Percentiles rank a stretch among this genome's conserved stretches.
These are phyloP conservation scores for Backusella tarrabulga DNA, from an alignment of 192 early-diverging fungal species.

Conservation along the genomic window DNA sequence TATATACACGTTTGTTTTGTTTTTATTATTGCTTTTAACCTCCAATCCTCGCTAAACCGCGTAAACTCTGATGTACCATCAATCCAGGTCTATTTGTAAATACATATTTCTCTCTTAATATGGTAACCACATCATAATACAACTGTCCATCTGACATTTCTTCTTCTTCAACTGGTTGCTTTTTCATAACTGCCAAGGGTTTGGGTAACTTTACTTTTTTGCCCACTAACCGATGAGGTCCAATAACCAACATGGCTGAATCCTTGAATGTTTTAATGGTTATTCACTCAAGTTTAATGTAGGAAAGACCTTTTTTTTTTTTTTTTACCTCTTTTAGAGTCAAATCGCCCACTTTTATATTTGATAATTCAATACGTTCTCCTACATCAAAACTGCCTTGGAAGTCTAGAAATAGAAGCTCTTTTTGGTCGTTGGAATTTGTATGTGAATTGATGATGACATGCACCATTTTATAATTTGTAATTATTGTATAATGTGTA, in stretches of 20 bases:
- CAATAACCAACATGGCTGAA: constrained; percentile 24
- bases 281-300: neutral
- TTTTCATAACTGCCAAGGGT: constrained; percentile 35
- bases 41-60: constrained; percentile 28
- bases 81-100: constrained; percentile 29
- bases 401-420: constrained; percentile 28
- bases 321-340: constrained; percentile 24
- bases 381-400: constrained; percentile 27
- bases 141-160: constrained; percentile 8
- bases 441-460: neutral
- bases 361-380: neutral
- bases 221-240: constrained; percentile 36
- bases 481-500: neutral
- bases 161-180: neutral
- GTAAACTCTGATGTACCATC: constrained; percentile 31
- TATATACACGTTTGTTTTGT: neutral
- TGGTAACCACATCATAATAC: constrained; percentile 27
- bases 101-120: constrained; percentile 37
- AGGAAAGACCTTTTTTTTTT: neutral
- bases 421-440: neutral
- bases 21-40: neutral
- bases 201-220: constrained; percentile 28
- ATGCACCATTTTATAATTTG: neutral
- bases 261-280: constrained; percentile 4
- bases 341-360: constrained; percentile 26